Percentiles rank a stretch among this genome's conserved stretches.
Conservation (phyloP, 2,329 filamentous ascomycete genomes). For the Biscogniauxia sp. region DNA sequence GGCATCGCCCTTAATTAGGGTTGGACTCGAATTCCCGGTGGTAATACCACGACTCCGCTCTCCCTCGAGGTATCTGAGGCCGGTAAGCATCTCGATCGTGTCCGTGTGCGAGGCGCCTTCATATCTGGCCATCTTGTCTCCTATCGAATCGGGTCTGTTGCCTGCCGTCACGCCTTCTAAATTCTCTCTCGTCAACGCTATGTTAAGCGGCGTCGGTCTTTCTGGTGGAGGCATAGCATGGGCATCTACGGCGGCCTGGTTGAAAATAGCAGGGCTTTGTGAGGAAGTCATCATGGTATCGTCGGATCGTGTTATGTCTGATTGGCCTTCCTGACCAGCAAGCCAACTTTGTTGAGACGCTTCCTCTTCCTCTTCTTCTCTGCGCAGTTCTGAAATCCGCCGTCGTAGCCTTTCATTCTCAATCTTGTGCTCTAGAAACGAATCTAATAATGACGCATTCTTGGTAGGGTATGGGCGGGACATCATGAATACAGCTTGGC, state of each 20-base stretch:
- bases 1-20: conserved; percentile 79
- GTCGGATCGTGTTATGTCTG: conserved; percentile 53
- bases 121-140: conserved; percentile 81
- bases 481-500: conserved; percentile 92
- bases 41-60: conserved; percentile 86
- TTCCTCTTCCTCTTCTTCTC: conserved; percentile 82
- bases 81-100: conserved; percentile 90
- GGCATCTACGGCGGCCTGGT: conserved; percentile 40
- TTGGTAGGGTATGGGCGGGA: conserved; percentile 85
- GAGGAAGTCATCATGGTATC: conserved; percentile 38
- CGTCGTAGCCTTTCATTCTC: conserved; percentile 87
- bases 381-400: conserved; percentile 79
- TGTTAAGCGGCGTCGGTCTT: conserved; percentile 59
- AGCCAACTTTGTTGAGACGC: conserved; percentile 61
- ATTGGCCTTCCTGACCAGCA: conserved; percentile 55
- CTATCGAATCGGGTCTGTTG: conserved; percentile 69
- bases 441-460: conserved; percentile 81
- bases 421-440: conserved; percentile 94
- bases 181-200: conserved; percentile 74
- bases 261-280: conserved; percentile 30
- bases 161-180: conserved; percentile 69
- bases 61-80: conserved; percentile 81
- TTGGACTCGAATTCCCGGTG: conserved; percentile 78
- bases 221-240: conserved; percentile 64
- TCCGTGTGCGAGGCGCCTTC: conserved; percentile 76